Conservation (phyloP, 129 eudicot species). For the Cynara cardunculus region DNA sequence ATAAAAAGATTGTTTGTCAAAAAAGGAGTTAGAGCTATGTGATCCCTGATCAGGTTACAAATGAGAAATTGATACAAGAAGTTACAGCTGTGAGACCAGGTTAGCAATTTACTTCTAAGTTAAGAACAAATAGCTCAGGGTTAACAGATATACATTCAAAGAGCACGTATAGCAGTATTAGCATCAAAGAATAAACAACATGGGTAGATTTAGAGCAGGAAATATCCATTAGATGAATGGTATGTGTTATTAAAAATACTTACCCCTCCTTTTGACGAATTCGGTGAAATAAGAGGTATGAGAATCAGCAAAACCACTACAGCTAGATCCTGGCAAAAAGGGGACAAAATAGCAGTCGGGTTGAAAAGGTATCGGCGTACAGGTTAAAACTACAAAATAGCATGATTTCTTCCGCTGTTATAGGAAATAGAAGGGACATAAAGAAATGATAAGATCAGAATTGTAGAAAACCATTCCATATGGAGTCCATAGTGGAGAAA, state of each 20-base stretch:
- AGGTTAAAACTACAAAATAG: conserved; percentile 6
- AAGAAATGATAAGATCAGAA: background rate
- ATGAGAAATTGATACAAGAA: background rate
- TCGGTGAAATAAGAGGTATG: conserved; percentile 95
- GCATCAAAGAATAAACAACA: background rate
- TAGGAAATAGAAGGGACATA: background rate
- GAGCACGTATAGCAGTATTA: background rate
- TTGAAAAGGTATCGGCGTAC: background rate
- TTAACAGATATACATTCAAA: background rate
- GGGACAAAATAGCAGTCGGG: background rate
- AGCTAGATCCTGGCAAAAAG: conserved; percentile 73
- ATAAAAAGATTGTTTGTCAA: background rate
- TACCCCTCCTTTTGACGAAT: conserved; percentile 99
- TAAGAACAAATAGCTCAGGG: background rate
- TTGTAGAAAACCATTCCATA: background rate
- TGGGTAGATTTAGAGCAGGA: background rate
- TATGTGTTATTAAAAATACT: conserved; percentile 4
- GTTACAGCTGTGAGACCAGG: background rate
- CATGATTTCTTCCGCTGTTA: background rate
- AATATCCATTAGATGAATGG: background rate
- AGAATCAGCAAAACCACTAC: conserved; percentile 98
- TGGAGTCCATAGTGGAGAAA: background rate
- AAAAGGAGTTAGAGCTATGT: background rate
- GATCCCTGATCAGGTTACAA: conserved; percentile 1
- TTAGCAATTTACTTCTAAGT: background rate